Evolutionary conservation across 768 basidiomycete species (phyloP), one percentile per base, ranked within the genome.

Genomic region (Clitopilus passeckerianus): DNA sequence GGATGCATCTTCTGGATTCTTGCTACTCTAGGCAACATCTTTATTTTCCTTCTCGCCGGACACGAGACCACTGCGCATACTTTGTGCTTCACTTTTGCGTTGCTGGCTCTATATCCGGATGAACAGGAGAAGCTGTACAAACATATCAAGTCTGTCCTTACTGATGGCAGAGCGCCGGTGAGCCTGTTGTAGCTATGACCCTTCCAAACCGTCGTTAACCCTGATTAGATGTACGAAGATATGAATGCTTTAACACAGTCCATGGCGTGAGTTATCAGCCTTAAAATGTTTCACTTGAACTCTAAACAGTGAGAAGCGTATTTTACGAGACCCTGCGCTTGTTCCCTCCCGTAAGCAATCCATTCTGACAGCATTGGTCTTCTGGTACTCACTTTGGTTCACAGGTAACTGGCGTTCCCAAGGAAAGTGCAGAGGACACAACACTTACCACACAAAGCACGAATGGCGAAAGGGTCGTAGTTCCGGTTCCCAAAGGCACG

Each of bases 31-130:
- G 78, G 75, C 20, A 81, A 81, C 64, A 73, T 79, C n/a, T 81
- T 76, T 57, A 75, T 80, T 18, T 81, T 79, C 60, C 64, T 86
- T n/a, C 66, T 88, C 20, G 86, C 86, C 22, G 85, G 86, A 8
- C 83, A 86, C 59, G 85, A 85, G 75, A 77, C 77, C 4, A 72
- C 76, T 0, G 74, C 75, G 9, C 75, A 76, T 59, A 74, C 76
- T 6, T 59, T 79, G 6, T 70, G 68, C 53, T 78, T 72, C 64
- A 61, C 74, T 0, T 70, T 80, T 56, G 79, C 68, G 4, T 60
- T 80, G 53, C 69, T 82, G 2, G 80, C 80, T 0, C 65, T 80
- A 12, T 67, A 80, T 60, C 71, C 68, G 1, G 75, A 77, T 1
- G 72, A 76, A 58, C 80, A 82, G 64, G 77, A 80, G 54, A 74